Conservation (phyloP, 164 flowering plant genomes). For the Cinnamomum micranthum region DNA sequence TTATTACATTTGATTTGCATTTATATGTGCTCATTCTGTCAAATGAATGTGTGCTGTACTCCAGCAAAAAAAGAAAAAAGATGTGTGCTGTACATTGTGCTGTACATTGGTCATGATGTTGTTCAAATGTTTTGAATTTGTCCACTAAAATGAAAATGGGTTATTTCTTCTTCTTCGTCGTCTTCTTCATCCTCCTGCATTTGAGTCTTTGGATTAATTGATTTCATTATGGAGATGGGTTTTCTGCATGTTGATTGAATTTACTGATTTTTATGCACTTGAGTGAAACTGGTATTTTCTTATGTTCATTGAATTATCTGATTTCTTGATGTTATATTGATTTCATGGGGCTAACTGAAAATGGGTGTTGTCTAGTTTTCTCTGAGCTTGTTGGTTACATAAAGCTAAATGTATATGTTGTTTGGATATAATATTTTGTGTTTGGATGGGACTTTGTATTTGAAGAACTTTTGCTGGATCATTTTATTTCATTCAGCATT, state of each 20-base stretch:
- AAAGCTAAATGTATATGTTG: not conserved
- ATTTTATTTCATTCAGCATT: not conserved
- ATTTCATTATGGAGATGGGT: not conserved
- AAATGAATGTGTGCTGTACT: not conserved
- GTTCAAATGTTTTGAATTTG: too few species aligned
- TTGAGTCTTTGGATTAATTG: too few species aligned
- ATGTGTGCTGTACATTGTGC: too few species aligned
- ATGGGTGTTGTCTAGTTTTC: not conserved
- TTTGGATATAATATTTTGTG: not conserved
- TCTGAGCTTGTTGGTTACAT: not conserved
- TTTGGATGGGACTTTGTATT: not conserved
- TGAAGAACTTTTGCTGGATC: not conserved
- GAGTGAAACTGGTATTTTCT: constrained; percentile 2
- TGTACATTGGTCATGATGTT: too few species aligned
- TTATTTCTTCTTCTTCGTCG: too few species aligned
- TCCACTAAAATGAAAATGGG: too few species aligned
- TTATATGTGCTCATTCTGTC: not conserved
- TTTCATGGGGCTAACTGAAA: not conserved
- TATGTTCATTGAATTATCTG: not conserved
- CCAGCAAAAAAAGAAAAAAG: too few species aligned
- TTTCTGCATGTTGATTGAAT: not conserved
- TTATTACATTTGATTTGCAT: too few species aligned
- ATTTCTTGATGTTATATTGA: not conserved
- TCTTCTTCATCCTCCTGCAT: too few species aligned
- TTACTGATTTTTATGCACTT: not conserved